phyloP scores from a whole-genome alignment of 352 stramenopile genomes.

The Sclerospora graminicola region DNA sequence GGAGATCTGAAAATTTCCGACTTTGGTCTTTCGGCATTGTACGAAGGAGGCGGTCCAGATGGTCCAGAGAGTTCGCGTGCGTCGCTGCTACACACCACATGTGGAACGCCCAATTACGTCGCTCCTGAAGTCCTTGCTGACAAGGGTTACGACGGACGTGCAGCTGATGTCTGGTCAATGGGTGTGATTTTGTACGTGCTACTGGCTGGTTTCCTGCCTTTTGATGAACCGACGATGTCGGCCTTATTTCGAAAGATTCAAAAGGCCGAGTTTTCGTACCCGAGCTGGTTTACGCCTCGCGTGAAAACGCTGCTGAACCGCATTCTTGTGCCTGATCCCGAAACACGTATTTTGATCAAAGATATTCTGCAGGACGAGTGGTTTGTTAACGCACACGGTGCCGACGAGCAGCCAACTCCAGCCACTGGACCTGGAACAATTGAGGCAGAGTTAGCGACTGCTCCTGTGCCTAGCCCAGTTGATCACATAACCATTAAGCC shows the following conservation, averaged over 20 bases:
- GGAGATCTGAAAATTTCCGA: constrained; percentile 98
- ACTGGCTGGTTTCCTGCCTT: constrained; percentile 89
- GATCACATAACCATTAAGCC: constrained; percentile 66
- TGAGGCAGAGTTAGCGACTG: constrained; percentile 7
- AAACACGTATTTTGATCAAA: constrained; percentile 70
- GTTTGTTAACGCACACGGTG: constrained; percentile 60
- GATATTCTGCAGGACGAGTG: constrained; percentile 90
- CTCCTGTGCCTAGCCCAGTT: constrained; percentile 9
- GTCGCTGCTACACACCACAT: constrained; percentile 92
- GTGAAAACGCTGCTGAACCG: constrained; percentile 85
- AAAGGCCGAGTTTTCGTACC: constrained; percentile 92
- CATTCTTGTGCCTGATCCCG: constrained; percentile 91
- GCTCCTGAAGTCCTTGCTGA: constrained; percentile 89
- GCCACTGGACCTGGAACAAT: constrained; percentile 11
- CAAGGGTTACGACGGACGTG: constrained; percentile 90
- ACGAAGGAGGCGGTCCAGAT: constrained; percentile 72
- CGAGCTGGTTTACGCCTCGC: constrained; percentile 85
- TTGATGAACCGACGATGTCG: constrained; percentile 92
- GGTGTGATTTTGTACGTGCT: constrained; percentile 98
- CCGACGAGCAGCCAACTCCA: constrained; percentile 17
- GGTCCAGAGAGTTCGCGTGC: constrained; percentile 78
- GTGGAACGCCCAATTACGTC: constrained; percentile 96
- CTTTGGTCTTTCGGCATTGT: constrained; percentile 95
- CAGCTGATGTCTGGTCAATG: constrained; percentile 94
- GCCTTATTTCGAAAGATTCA: constrained; percentile 96